Percentiles rank a stretch among this genome's conserved stretches.
Evolutionary conservation across 805 yeast species (phyloP).

Genomic region (Isabelozyma heimii): DNA sequence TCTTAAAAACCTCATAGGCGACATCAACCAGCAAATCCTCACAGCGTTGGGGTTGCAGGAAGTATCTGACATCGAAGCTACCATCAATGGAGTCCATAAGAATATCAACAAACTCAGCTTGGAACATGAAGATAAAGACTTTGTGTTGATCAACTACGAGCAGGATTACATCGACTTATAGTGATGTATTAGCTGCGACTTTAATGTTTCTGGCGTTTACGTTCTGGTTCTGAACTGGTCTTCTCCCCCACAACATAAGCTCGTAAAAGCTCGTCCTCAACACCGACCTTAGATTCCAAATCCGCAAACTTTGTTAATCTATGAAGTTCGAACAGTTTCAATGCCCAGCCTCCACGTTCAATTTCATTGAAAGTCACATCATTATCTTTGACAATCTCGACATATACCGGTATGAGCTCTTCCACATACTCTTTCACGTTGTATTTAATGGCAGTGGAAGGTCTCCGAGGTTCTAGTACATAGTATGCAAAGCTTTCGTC

Average conservation of each 20-base stretch:
- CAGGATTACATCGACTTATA: slow-evolving; percentile 30
- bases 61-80: slow-evolving; percentile 28
- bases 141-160: slow-evolving; percentile 36
- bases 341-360: slow-evolving; percentile 39
- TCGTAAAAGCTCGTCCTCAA: slow-evolving; percentile 7
- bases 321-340: slow-evolving; percentile 27
- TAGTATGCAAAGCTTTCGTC: slow-evolving; percentile 44
- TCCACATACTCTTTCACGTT: slow-evolving; percentile 40
- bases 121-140: slow-evolving; percentile 28
- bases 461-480: slow-evolving; percentile 21
- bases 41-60: slow-evolving; percentile 17
- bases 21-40: slow-evolving; percentile 25
- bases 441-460: slow-evolving; percentile 37
- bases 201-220: slow-evolving; percentile 1
- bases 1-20: slow-evolving; percentile 13
- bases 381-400: slow-evolving; percentile 9
- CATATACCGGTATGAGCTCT: slow-evolving; percentile 24
- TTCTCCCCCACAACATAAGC: slow-evolving; percentile 3
- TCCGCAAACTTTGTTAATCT: slow-evolving; percentile 21
- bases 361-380: slow-evolving; percentile 11
- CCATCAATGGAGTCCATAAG: slow-evolving; percentile 25
- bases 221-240: slow-evolving; percentile 1
- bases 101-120: slow-evolving; percentile 29
- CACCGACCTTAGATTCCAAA: slow-evolving; percentile 17
- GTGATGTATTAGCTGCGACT: neutral